Evolutionary conservation across 306 rosid genomes (phyloP).

Genomic region (Medicago truncatula): MtrunA17r5.0-ANR NC_053046.1:4485001-4485500

Average conservation of each 20-base stretch:
- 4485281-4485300: background rate
- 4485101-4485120: slow-evolving; percentile 11
- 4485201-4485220: slow-evolving; percentile 82
- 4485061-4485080: slow-evolving; percentile 5
- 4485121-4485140: slow-evolving; percentile 27
- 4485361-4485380: background rate
- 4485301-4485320: slow-evolving; percentile 36
- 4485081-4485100: background rate
- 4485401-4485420: slow-evolving; percentile 61
- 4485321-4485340: slow-evolving; percentile 22
- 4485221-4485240: slow-evolving; percentile 62
- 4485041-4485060: background rate
- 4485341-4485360: slow-evolving; percentile 30
- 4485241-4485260: slow-evolving; percentile 35
- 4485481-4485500: slow-evolving; percentile 44
- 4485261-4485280: slow-evolving; percentile 21
- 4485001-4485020: background rate
- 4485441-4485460: slow-evolving; percentile 71
- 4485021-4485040: background rate
- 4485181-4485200: slow-evolving; percentile 73
- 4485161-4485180: slow-evolving; percentile 48
- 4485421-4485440: slow-evolving; percentile 83
- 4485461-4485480: slow-evolving; percentile 56
- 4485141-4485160: slow-evolving; percentile 39
- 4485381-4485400: slow-evolving; percentile 12